A percentile compares a stretch with the other conserved stretches of the same genome.
These are phyloP conservation scores for Brassica rapa DNA, from an alignment of 345 rosid species.

Conservation along the genomic window DNA sequence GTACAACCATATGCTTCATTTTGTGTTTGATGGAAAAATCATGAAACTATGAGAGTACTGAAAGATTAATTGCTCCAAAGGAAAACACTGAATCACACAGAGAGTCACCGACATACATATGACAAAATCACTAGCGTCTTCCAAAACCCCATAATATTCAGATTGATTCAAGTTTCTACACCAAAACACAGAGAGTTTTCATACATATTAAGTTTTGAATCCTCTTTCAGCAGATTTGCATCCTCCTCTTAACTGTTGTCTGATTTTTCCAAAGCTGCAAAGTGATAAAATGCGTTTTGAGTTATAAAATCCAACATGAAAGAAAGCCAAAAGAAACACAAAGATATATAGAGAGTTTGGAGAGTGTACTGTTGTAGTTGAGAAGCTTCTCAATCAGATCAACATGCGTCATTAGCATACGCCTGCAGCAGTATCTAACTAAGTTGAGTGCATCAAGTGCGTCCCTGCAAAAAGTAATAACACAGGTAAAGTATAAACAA, in stretches of 20 bases:
- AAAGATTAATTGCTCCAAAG: not conserved
- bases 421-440: conserved; percentile 91
- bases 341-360: conserved; percentile 21
- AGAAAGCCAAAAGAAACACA: not conserved
- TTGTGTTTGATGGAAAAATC: not conserved
- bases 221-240: conserved; percentile 8
- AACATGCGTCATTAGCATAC: conserved; percentile 99
- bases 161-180: conserved; percentile 5
- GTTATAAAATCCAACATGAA: not conserved
- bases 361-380: conserved; percentile 78
- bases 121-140: not conserved
- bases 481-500: not conserved
- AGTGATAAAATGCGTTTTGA: not conserved
- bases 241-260: conserved; percentile 48
- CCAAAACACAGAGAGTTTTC: not conserved
- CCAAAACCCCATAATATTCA: not conserved
- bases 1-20: too few species aligned
- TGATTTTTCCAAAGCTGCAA: conserved; percentile 76
- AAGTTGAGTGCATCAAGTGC: conserved; percentile 91
- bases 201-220: not conserved
- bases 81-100: not conserved
- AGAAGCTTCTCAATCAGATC: conserved; percentile 99
- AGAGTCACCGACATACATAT: not conserved
- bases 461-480: conserved; percentile 53
- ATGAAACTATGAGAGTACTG: not conserved